Evolutionary conservation across 2,329 filamentous ascomycete genomes (phyloP), one percentile per base, ranked within the genome.

Genomic region (Paraphaeosphaeria sporulosa): DNA sequence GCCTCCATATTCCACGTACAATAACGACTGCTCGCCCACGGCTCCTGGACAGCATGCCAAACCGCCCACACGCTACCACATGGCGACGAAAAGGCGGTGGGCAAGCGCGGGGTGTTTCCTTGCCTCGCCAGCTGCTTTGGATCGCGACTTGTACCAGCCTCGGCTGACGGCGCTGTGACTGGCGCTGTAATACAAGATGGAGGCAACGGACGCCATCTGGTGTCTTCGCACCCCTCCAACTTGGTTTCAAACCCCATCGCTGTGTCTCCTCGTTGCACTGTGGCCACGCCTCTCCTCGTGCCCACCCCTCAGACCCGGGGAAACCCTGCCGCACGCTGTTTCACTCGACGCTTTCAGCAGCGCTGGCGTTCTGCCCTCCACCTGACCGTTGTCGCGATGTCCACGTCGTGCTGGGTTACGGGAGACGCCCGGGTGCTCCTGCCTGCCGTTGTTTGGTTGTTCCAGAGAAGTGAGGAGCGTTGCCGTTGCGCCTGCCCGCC

Each of bases 201-300:
- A 62, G 68, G 69, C 70, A 68, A 69, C 67, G 40, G 65, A 66
- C 69, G 71, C 71, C 71, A 72, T 70, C 61, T 69, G 58, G 62
- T 67, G 63, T 66, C 64, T 59, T 64, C 60, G 58, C 64, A n/a
- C 67, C 61, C 65, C 65, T 63, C 62, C 55, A 50, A 65, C 57
- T 62, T 67, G 34, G 66, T 64, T 64, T 66, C 66, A 59, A 64
- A 59, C 66, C 62, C 64, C 54, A 48, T 60, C 61, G 57, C 58
- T 52, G 60, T 64, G 49, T 63, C 38, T 43, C 57, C 50, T 53
- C 42, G n/a, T 47, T 21, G 52, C 42, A 46, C 56, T 25, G 60
- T 60, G 54, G 27, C 59, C 38, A 23, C 32, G 36, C 15, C 51
- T 56, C 52, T 59, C 43, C 57, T 62, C 55, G 55, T 60, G 53